These are phyloP conservation scores for Suillus luteus DNA, from an alignment of 768 basidiomycete genomes.

Conservation along the genomic window DNA sequence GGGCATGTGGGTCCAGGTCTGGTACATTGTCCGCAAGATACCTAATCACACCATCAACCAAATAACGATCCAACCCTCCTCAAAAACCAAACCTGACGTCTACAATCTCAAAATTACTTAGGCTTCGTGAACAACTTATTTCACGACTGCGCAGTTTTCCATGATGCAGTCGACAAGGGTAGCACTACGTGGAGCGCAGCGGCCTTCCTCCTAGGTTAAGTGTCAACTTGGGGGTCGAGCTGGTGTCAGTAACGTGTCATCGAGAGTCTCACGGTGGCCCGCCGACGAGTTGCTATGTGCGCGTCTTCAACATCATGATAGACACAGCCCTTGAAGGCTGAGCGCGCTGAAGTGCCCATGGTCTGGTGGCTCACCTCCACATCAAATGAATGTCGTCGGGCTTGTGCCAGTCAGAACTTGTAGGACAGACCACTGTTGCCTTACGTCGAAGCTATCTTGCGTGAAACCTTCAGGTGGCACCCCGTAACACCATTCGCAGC, in stretches of 20 bases:
- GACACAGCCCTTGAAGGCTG: neutral
- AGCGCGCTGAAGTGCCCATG: neutral
- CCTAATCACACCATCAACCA: no score
- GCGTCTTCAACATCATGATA: neutral
- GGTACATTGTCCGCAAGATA: no score
- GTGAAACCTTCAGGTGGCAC: neutral
- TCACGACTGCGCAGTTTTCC: no score
- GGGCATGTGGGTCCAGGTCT: no score
- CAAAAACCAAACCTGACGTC: no score
- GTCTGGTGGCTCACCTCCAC: neutral
- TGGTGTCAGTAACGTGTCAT: neutral
- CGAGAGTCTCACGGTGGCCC: neutral
- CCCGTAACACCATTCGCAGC: neutral
- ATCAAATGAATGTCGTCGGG: neutral
- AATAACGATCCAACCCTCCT: no score
- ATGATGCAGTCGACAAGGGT: no score
- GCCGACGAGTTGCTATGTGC: neutral
- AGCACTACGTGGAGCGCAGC: no score
- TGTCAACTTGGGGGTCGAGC: no score
- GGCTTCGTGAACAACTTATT: no score
- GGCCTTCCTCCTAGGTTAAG: no score
- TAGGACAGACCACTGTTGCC: neutral
- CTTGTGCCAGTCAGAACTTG: neutral
- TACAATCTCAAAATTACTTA: no score
- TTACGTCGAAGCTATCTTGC: neutral